Evolutionary conservation across 176 grass and related monocot genomes (phyloP), one percentile per base, ranked within the genome.

Genomic region (Aegilops bicornis): DNA sequence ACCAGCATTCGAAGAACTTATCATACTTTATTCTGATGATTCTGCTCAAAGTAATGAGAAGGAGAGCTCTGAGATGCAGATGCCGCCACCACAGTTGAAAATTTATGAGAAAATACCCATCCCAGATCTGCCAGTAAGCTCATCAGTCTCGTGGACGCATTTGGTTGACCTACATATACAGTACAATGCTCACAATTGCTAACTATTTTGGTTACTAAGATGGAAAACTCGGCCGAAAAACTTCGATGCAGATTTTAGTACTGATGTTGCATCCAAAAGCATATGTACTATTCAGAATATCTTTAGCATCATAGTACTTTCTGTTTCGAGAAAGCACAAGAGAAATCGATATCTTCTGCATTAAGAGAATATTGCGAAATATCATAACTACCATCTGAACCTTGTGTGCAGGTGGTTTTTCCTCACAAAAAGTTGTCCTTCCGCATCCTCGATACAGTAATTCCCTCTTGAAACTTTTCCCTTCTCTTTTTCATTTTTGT

Each of bases 341-440:
- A 76, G 7, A 17, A 54, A 30, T 76, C 15, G 15, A 31, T 52
- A 15, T 76, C 17, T 70, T 50, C 50, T 48, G 22, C 32, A 13
- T 52, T 83, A 33, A 37, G 7, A 82, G 54, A 16, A 19, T 27
- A 48, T 17, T 60, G 77, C 39, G 0, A 17, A 67, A 56, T 7
- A 76, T 31, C 30, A 31, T 31, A 36, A 86, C 54, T 64, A 76
- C 8, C 67, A 83, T 23, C 10, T 79, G 62, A 31, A 35, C 8
- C 74, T 90, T 79, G 2, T 45, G 1, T 92, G 79, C 80, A 98
- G 96, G 96, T 98, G 66, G 94, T 98, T 89, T 98, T 98, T 22
- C 96, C 96, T 79, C 91, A 98, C 87, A 96, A 98, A 80, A 96
- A 98, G 63, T 67, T 98, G 64, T 98, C 93, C 69, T 98, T 98